Evolutionary conservation across 2,329 filamentous ascomycete species (phyloP), one percentile per base, ranked within the genome.

Genomic region (Scedosporium minutisporum): DNA sequence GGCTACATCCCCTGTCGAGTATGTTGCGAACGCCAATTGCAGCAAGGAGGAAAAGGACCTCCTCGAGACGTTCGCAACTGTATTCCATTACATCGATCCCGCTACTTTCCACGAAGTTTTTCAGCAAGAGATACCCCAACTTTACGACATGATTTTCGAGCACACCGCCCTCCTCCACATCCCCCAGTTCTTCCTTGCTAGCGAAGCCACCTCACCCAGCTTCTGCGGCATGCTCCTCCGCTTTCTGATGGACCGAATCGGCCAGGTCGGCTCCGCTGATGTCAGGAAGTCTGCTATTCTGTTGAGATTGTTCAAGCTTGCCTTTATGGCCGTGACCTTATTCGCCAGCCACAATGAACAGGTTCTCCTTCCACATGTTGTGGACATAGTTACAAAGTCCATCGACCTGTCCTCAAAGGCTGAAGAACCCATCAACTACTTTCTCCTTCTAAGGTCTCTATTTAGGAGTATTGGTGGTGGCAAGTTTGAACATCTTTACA

Each of bases 91-190:
- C 75, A 95, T 99, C 66, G 95, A 99, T 71, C 95, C 95, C 1
- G 95, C 96, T 10, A 97, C 93, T 0, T 99, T 99, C 72, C 93
- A 99, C 70, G 95, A 99, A 77, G 92, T 99, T 48, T 99, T 99
- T 73, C 91, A 96, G 72, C 91, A 93, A 65, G 95, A 97, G 77
- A 97, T 99, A 65, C 93, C 93, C 44, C 91, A 91, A 74, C 85
- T 99, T 44, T 97, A 99, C 73, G 89, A 96, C 66, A 93, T 97
- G 83, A 97, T 96, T 76, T 96, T 97, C 72, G 91, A 97, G 72
- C 95, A 99, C 74, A 92, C 92, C 1, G 90, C 91, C 27, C 81
- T 99, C 46, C 82, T 99, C 60, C 95, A 99, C 73, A 90, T 99
- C 63, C 93, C 95, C 6, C 95, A 99, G 71, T 99, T 97, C 74